Evolutionary conservation across 495 filamentous ascomycete genomes (phyloP).

Genomic region (Penicillium psychrofluorescens): DNA sequence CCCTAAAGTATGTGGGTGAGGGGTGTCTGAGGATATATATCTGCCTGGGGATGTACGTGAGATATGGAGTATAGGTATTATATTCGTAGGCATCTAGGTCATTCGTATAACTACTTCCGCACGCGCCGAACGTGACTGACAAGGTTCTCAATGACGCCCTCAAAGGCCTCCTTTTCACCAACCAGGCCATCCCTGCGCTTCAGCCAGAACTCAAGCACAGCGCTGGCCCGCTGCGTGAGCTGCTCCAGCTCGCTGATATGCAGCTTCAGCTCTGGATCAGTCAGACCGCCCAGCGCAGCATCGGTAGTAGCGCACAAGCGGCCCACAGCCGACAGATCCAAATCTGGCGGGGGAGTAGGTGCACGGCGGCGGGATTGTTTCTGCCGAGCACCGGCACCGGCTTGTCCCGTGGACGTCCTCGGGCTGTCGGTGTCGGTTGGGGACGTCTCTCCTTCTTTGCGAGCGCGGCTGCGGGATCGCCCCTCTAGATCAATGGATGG

Average conservation of each 20-base stretch:
- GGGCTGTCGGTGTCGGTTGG: conserved; percentile 25
- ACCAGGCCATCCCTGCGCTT: conserved; percentile 75
- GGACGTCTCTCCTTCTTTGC: conserved; percentile 46
- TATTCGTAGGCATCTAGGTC: conserved; percentile 1
- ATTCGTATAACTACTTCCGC: conserved; percentile 50
- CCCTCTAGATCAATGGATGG: conserved; percentile 65
- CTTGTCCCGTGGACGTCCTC: conserved; percentile 25
- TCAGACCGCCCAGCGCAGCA: conserved; percentile 69
- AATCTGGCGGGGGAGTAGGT: conserved; percentile 58
- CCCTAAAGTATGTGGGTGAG: too few relatives aligned
- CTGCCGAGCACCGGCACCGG: conserved; percentile 29
- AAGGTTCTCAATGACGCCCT: conserved; percentile 95
- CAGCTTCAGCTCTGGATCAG: conserved; percentile 60
- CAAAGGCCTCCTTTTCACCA: conserved; percentile 90
- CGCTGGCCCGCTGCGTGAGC: conserved; percentile 58
- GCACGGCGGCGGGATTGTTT: conserved; percentile 37
- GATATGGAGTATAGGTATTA: not conserved
- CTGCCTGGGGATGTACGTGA: too few relatives aligned
- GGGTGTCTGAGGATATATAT: too few relatives aligned
- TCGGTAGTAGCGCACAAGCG: conserved; percentile 78
- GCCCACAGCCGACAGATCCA: conserved; percentile 72
- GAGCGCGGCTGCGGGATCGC: conserved; percentile 32
- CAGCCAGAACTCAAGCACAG: conserved; percentile 85
- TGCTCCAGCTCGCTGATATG: conserved; percentile 69
- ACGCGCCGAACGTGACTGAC: conserved; percentile 90